Percentiles rank a stretch among this genome's conserved stretches.
Conservation (phyloP, 129 eudicot species). For the Gnaphalium uliginosum region DNA sequence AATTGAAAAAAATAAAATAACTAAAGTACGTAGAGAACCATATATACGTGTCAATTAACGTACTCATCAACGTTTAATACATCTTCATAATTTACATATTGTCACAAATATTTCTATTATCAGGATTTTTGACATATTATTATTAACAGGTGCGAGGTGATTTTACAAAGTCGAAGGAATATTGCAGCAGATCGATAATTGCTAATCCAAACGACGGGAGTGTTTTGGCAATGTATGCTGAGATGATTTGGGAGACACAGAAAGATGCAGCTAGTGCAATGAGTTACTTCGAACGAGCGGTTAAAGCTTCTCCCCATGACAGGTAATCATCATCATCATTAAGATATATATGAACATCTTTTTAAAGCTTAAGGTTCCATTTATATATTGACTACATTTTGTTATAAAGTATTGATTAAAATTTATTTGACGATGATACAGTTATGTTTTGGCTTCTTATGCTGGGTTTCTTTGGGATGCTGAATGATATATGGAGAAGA, state of each 20-base stretch:
- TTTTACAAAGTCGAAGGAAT: not conserved
- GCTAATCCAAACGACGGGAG: not conserved
- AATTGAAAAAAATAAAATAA: not conserved
- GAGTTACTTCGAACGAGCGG: not conserved
- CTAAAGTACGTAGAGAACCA: not conserved
- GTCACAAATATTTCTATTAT: not conserved
- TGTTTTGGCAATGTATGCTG: slow-evolving; percentile 6
- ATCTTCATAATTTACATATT: not conserved
- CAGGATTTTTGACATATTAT: not conserved
- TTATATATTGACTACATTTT: not conserved
- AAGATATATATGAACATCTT: not conserved
- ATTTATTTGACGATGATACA: not conserved
- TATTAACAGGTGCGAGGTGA: not conserved
- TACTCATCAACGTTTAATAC: not conserved
- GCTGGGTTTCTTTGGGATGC: slow-evolving; percentile 8
- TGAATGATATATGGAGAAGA: not conserved
- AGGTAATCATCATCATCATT: not conserved
- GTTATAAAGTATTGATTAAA: not conserved
- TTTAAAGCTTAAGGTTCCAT: not conserved
- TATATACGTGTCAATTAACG: not conserved
- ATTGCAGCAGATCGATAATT: not conserved
- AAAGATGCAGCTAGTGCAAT: not conserved
- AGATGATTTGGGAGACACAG: slow-evolving; percentile 13
- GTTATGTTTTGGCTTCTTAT: slow-evolving; percentile 8
- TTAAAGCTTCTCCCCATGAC: slow-evolving; percentile 9